phyloP scores from a whole-genome alignment of 1,139 yeast genomes.

The Scheffersomyces stambukii region DNA sequence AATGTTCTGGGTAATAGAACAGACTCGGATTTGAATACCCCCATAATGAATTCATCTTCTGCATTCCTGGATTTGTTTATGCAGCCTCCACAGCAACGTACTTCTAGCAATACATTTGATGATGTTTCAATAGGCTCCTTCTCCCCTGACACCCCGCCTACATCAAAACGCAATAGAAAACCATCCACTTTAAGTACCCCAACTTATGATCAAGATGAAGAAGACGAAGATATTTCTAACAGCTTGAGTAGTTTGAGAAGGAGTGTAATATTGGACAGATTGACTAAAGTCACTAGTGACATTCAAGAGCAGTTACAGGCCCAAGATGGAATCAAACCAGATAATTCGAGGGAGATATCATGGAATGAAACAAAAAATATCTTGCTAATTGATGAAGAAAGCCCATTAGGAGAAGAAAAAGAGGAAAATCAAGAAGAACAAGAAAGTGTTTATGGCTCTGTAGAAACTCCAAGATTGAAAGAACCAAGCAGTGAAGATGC shows the following conservation, averaged over 20 bases:
- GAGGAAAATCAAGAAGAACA: not conserved
- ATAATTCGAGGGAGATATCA: slow-evolving; percentile 1
- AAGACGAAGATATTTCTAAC: slow-evolving; percentile 6
- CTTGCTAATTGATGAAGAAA: slow-evolving; percentile 1
- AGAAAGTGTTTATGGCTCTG: too few species aligned
- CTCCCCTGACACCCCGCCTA: slow-evolving; percentile 40
- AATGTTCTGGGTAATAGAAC: too few species aligned
- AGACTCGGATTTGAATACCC: slow-evolving; percentile 2
- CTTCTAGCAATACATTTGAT: slow-evolving; percentile 9
- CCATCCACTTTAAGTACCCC: not conserved
- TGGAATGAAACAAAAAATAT: not conserved
- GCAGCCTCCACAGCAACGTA: slow-evolving; percentile 5
- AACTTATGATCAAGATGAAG: slow-evolving; percentile 4
- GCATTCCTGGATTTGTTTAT: slow-evolving; percentile 6
- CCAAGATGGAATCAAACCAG: slow-evolving; percentile 2
- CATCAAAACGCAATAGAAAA: slow-evolving; percentile 17
- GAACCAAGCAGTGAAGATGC: too few species aligned
- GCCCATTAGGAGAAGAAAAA: not conserved
- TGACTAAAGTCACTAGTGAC: slow-evolving; percentile 39
- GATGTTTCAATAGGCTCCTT: slow-evolving; percentile 29
- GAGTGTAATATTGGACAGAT: slow-evolving; percentile 36
- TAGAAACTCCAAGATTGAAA: too few species aligned
- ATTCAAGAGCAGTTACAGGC: slow-evolving; percentile 33
- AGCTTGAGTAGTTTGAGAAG: slow-evolving; percentile 21
- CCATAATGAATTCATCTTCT: slow-evolving; percentile 3